Evolutionary conservation across 495 filamentous ascomycete genomes (phyloP), one percentile per base, ranked within the genome.

Genomic region (Podospora didyma): DNA sequence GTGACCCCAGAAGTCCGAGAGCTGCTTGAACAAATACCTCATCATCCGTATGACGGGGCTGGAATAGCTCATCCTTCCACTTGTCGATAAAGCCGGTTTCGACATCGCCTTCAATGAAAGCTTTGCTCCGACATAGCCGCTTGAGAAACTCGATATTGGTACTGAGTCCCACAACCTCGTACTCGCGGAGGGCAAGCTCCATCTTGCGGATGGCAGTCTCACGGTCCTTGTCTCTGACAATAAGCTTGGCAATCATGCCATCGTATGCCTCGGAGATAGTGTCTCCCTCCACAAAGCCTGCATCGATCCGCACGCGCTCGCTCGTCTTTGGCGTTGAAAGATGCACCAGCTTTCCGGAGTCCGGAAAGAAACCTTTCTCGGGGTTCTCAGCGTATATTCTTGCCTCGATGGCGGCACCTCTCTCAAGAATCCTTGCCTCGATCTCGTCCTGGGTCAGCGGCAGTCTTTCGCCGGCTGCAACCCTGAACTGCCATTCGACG

Each of bases 141-240:
- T 97, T 99, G 39, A 99, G 62, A 66, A 97, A 97, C 69, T 97
- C 95, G 45, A 99, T 93, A 67, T 99, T 99, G 6, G 94, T 98
- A 64, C 88, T 86, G 16, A 92, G 82, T 1, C 94, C 94, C 1
- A 91, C 95, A 9, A 99, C 82, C 71, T 98, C 90, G 66, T 97
- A 98, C 50, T 92, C 82, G 56, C 89, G 88, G 23, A 97, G 71
- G 2, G 93, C 93, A n/a, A 82, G 72, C 35, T 84, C 82, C 26
- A 97, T 75, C 64, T 90, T 96, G 58, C 88, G 84, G 53, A 97
- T 84, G 17, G 94, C 90, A 19, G 87, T 87, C 68, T 89, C 82
- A 26, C 94, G 82, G 53, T 86, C 85, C 42, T 78, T 79, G 17
- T 89, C 95, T 23, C 85, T 80, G n/a, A 97, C 92, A 58, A 99